Evolutionary conservation across 2,329 filamentous ascomycete species (phyloP), one percentile per base, ranked within the genome.

Genomic region (Cercospora sp.): DNA sequence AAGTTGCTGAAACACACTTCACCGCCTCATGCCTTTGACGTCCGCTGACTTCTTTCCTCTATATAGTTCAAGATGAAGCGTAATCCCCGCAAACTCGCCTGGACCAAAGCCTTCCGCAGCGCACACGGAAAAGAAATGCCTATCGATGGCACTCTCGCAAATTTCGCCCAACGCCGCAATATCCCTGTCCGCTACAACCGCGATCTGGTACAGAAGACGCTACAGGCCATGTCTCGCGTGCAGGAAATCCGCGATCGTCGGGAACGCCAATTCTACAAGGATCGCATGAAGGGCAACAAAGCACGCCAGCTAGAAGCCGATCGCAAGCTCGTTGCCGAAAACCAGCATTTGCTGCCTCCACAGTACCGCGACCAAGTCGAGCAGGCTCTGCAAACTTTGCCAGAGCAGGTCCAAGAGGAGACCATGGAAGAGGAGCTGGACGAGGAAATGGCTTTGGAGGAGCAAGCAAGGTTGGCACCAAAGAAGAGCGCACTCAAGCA

Each of bases 131-230:
- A 84, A 73, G 87, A 89, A 81, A 89, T 97, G 92, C 91, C 92
- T 66, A 94, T 98, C 81, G 95, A 99, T 86, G 91, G 89, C 77
- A 97, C 94, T 34, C 89, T 99, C 69, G 91, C 93, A 78, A 65
- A 65, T 26, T 97, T 98, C 83, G 91, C 92, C 71, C 91, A 93
- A 74, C 91, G 93, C 79, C 91, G 95, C 85, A 97, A 99, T 85
- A 88, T 96, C 34, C 95, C 95, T 73, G 89, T 96, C 70, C 92
- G 94, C 79, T 99, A 99, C 88, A 92, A 97, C 87, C 90, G 95
- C 81, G 92, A 97, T 75, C 88, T 97, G 72, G 89, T 97, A 72
- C 86, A 88, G 75, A 93, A 91, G 77, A 98, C 95, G 16, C 86
- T 98, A 81, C 89, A 91, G 79, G 94, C 94, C 74, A 99, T 99